phyloP scores from a whole-genome alignment of 2,329 filamentous ascomycete genomes.

The Beauveria pseudobassiana region DNA sequence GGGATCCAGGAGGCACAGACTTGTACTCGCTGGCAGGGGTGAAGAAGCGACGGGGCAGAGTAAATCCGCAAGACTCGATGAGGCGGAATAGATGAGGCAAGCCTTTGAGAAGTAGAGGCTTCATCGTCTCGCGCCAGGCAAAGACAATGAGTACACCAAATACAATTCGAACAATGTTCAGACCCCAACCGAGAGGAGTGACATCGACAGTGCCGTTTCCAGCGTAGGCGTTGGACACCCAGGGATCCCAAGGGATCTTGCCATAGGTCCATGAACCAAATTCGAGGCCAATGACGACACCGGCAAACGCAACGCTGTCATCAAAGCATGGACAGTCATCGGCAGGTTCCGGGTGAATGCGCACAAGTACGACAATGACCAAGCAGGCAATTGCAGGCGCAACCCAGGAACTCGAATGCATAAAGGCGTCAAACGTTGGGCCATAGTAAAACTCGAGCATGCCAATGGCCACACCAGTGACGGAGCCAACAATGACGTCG shows the following conservation, averaged over 20 bases:
- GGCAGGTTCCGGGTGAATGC: constrained; percentile 89
- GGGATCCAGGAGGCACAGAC: constrained; percentile 62
- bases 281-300: constrained; percentile 79
- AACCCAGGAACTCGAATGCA: constrained; percentile 57
- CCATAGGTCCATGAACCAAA: constrained; percentile 78
- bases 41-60: constrained; percentile 84
- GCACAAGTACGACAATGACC: constrained; percentile 66
- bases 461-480: constrained; percentile 62
- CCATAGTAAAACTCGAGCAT: constrained; percentile 54
- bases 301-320: constrained; percentile 88
- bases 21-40: constrained; percentile 85
- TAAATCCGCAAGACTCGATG: constrained; percentile 71
- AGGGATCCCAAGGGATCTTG: constrained; percentile 39
- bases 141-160: constrained; percentile 80
- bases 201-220: constrained; percentile 55
- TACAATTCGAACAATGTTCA: constrained; percentile 60
- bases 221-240: constrained; percentile 35
- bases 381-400: constrained; percentile 57
- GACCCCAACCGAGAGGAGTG: constrained; percentile 56
- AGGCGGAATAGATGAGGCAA: constrained; percentile 84
- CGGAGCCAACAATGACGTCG: constrained; percentile 75
- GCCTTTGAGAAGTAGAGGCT: constrained; percentile 67
- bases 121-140: constrained; percentile 83
- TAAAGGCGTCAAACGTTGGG: constrained; percentile 59
- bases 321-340: constrained; percentile 97